These are phyloP conservation scores for Stylosanthes scabra DNA, from an alignment of 331 rosid species.

Conservation along the genomic window DNA sequence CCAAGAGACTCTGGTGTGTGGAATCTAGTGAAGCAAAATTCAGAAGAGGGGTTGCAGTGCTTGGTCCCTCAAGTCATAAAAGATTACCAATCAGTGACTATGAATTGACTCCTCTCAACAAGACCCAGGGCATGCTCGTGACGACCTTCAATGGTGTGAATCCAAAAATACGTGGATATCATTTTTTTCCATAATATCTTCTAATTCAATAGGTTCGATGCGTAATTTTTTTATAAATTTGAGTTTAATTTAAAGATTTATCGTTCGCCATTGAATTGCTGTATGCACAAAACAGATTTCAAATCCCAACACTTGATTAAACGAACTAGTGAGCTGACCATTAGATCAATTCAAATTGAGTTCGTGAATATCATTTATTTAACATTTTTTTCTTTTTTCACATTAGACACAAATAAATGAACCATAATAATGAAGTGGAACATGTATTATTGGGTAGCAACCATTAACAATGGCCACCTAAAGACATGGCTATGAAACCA, in stretches of 20 bases:
- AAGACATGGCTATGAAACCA: conserved; percentile 15
- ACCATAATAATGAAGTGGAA: conserved; percentile 9
- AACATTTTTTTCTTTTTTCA: neutral
- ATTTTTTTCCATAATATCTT: too few relatives aligned
- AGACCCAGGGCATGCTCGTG: conserved; percentile 42
- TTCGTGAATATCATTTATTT: neutral
- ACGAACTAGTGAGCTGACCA: too few relatives aligned
- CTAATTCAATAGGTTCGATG: too few relatives aligned
- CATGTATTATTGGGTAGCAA: neutral
- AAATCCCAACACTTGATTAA: too few relatives aligned
- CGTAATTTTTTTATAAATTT: too few relatives aligned
- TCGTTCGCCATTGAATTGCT: too few relatives aligned
- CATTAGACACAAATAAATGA: neutral
- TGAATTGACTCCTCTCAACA: conserved; percentile 15
- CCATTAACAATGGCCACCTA: neutral
- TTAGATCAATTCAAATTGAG: too few relatives aligned
- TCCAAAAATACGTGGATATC: too few relatives aligned
- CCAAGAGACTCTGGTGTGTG: conserved; percentile 22
- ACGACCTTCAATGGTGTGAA: neutral
- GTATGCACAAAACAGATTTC: too few relatives aligned
- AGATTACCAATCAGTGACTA: conserved; percentile 27
- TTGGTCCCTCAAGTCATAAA: conserved; percentile 54
- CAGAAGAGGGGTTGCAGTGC: conserved; percentile 31
- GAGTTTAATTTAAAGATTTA: too few relatives aligned
- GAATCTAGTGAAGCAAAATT: conserved; percentile 34